Evolutionary conservation across 1,139 yeast genomes (phyloP).

Genomic region (Kurtzmaniella quercitrusa): DNA sequence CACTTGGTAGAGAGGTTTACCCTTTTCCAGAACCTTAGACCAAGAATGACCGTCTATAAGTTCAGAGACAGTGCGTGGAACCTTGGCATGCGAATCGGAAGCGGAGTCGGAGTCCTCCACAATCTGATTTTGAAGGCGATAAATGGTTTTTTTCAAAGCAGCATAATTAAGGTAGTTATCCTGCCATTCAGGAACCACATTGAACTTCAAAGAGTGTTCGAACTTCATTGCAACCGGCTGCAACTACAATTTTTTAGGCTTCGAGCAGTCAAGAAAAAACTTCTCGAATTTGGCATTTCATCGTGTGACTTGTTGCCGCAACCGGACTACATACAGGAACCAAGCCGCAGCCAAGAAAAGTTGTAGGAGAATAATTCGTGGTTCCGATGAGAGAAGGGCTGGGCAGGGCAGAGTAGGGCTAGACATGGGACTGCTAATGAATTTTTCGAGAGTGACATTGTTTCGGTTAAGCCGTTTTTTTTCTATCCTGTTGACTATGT

Average conservation of each 20-base stretch:
- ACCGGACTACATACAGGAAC: background rate
- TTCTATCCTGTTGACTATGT: too few species aligned
- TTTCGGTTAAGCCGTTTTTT: too few species aligned
- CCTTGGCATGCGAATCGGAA: conserved; percentile 23
- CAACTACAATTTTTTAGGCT: background rate
- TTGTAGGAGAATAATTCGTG: background rate
- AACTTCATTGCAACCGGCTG: conserved; percentile 51
- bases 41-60: conserved; percentile 17
- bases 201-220: conserved; percentile 68
- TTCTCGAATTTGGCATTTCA: conserved; percentile 1
- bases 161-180: conserved; percentile 65
- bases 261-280: background rate
- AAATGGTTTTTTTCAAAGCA: conserved; percentile 57
- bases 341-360: background rate
- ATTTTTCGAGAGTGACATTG: too few species aligned
- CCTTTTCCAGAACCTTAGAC: conserved; percentile 7
- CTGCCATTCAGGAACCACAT: conserved; percentile 81
- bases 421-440: background rate
- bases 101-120: conserved; percentile 13
- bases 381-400: background rate
- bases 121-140: conserved; percentile 41
- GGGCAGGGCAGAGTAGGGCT: background rate
- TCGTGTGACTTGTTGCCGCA: conserved; percentile 6
- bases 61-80: conserved; percentile 24
- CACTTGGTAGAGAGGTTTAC: background rate